phyloP scores from a whole-genome alignment of 805 yeast genomes.

The Dipodascus albidus region DNA sequence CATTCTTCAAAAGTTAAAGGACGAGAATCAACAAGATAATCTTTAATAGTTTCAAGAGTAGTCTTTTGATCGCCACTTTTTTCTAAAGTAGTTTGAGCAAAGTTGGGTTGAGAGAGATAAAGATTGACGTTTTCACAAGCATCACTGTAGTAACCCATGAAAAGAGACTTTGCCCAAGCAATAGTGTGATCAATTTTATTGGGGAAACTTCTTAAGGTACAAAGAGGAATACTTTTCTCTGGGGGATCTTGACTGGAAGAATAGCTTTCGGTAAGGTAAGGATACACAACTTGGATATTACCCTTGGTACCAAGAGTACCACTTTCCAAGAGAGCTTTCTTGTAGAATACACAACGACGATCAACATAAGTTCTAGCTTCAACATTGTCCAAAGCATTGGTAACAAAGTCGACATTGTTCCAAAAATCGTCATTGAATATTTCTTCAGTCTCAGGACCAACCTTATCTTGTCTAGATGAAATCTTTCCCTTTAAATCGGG shows the following conservation, averaged over 20 bases:
- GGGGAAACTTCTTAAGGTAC: conserved; percentile 96
- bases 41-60: conserved; percentile 60
- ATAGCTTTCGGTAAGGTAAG: conserved; percentile 88
- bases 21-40: conserved; percentile 62
- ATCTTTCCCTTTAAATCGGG: conserved; percentile 73
- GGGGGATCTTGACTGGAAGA: conserved; percentile 98
- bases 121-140: conserved; percentile 85
- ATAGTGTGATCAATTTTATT: conserved; percentile 97
- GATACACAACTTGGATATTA: conserved; percentile 92
- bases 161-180: conserved; percentile 96
- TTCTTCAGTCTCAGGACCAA: conserved; percentile 85
- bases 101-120: conserved; percentile 84
- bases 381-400: conserved; percentile 94
- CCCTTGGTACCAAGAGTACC: conserved; percentile 99
- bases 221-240: conserved; percentile 91
- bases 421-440: conserved; percentile 80
- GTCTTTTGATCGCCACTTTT: conserved; percentile 89
- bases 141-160: conserved; percentile 84
- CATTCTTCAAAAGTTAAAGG: conserved; percentile 91
- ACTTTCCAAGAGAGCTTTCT: conserved; percentile 83
- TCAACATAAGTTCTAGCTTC: conserved; percentile 98
- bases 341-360: conserved; percentile 88
- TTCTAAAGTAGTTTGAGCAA: conserved; percentile 81
- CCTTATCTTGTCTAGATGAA: conserved; percentile 69
- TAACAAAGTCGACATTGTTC: conserved; percentile 74